Conservation (phyloP, 352 stramenopile species). For the Pythium aristosporum region DNA sequence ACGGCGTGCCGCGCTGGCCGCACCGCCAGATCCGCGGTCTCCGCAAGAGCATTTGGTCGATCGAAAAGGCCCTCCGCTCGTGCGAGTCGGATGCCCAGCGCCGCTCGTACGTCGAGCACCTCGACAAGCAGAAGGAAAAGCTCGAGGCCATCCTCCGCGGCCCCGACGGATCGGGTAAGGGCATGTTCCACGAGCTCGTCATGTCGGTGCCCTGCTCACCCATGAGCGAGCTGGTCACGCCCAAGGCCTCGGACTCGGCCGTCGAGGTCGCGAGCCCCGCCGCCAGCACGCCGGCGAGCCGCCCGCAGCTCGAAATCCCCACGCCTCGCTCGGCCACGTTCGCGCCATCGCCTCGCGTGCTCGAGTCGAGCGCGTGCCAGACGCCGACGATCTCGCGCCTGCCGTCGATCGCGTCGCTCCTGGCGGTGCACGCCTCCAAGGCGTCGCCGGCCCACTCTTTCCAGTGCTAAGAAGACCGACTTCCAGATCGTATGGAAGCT, state of each 20-base stretch:
- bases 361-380: slow-evolving; percentile 18
- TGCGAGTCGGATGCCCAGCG: slow-evolving; percentile 63
- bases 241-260: slow-evolving; percentile 22
- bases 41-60: slow-evolving; percentile 79
- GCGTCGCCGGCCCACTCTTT: slow-evolving; percentile 15
- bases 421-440: slow-evolving; percentile 28
- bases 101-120: slow-evolving; percentile 69
- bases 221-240: slow-evolving; percentile 39
- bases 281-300: slow-evolving; percentile 1
- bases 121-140: slow-evolving; percentile 74
- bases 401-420: slow-evolving; percentile 59
- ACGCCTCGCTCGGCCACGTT: slow-evolving; percentile 5
- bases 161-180: slow-evolving; percentile 44
- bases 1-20: slow-evolving; percentile 69
- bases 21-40: slow-evolving; percentile 73
- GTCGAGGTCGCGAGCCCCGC: not conserved
- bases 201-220: slow-evolving; percentile 65
- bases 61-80: slow-evolving; percentile 70
- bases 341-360: slow-evolving; percentile 19
- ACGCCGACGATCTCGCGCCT: slow-evolving; percentile 41
- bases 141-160: slow-evolving; percentile 64
- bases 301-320: slow-evolving; percentile 6
- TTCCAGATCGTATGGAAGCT: slow-evolving; percentile 22
- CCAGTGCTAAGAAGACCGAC: slow-evolving; percentile 19
- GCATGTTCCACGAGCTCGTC: slow-evolving; percentile 57